A percentile compares a stretch with the other conserved stretches of the same genome.
These are phyloP conservation scores for Nephelium lappaceum DNA, from an alignment of 345 rosid species.

Conservation along the genomic window DNA sequence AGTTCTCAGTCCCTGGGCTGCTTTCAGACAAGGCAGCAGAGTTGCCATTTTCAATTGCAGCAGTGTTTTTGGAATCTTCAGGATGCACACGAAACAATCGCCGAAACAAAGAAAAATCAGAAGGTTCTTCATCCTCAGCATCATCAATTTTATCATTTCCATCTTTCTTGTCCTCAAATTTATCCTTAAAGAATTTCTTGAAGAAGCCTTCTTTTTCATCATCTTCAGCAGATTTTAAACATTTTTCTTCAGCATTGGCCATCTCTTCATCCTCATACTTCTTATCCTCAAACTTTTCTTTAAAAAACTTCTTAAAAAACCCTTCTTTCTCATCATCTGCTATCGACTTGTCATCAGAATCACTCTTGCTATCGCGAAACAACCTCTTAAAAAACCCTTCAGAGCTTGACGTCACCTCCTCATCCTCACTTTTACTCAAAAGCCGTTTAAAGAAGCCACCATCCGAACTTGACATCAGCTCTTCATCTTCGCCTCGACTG, in stretches of 20 bases:
- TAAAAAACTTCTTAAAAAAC: conserved; percentile 79
- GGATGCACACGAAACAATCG: conserved; percentile 94
- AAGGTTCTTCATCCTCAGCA: conserved; percentile 82
- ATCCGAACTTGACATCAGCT: too few relatives aligned
- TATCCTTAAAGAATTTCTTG: conserved; percentile 80
- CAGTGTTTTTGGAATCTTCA: conserved; percentile 65
- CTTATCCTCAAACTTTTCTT: conserved; percentile 79
- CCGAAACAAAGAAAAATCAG: conserved; percentile 77
- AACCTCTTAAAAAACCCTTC: conserved; percentile 84
- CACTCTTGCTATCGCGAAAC: conserved; percentile 66
- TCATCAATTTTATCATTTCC: conserved; percentile 58
- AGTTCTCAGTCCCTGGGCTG: conserved; percentile 94
- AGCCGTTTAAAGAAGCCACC: too few relatives aligned
- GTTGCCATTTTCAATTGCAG: conserved; percentile 57
- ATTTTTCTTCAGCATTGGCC: conserved; percentile 43
- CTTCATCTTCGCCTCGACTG: conserved; percentile 78
- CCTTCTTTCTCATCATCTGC: conserved; percentile 85
- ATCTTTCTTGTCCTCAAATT: conserved; percentile 79
- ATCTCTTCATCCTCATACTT: conserved; percentile 51
- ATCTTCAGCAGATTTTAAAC: conserved; percentile 68
- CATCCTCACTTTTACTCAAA: too few relatives aligned
- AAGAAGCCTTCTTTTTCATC: conserved; percentile 95
- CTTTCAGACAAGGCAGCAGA: conserved; percentile 65
- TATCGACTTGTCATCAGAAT: conserved; percentile 45
- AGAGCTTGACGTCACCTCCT: conserved; percentile 45